phyloP scores from a whole-genome alignment of 257 asterid species.

The Apocynum venetum region DNA sequence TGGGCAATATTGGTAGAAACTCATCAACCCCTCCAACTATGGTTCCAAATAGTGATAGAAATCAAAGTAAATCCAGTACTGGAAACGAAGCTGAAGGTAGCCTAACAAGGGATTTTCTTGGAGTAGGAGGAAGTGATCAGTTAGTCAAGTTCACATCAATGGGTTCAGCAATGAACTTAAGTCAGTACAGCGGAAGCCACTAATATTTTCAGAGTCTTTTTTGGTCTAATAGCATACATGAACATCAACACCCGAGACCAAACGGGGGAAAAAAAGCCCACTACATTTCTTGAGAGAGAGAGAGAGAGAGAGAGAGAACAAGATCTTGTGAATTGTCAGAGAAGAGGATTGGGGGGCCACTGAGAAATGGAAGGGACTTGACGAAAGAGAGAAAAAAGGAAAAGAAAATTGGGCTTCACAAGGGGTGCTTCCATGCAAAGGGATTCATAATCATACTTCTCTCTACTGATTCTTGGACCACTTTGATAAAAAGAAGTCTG shows the following conservation, averaged over 20 bases:
- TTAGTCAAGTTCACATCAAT: constrained; percentile 44
- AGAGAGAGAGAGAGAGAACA: constrained; percentile 13
- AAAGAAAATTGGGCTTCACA: constrained; percentile 32
- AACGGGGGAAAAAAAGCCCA: not conserved
- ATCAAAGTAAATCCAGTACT: constrained; percentile 16
- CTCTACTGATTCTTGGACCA: constrained; percentile 16
- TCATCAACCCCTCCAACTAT: constrained; percentile 16
- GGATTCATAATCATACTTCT: not conserved
- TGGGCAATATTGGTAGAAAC: constrained; percentile 12
- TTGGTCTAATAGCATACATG: not conserved
- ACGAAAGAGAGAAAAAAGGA: constrained; percentile 45
- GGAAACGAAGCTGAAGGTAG: constrained; percentile 42
- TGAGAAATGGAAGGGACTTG: constrained; percentile 54
- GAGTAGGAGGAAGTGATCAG: constrained; percentile 41
- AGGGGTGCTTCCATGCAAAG: constrained; percentile 4
- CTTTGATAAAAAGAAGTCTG: not conserved
- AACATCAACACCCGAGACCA: not conserved
- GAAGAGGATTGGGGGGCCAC: constrained; percentile 30
- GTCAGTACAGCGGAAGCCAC: constrained; percentile 36
- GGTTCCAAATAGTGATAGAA: constrained; percentile 4
- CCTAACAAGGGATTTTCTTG: constrained; percentile 72
- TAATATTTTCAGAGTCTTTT: not conserved
- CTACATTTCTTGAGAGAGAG: not conserved
- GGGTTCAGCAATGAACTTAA: constrained; percentile 38
- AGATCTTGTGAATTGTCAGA: constrained; percentile 90